Conservation (phyloP, 176 grass and related monocot genomes). For the Cocos nucifera region DNA sequence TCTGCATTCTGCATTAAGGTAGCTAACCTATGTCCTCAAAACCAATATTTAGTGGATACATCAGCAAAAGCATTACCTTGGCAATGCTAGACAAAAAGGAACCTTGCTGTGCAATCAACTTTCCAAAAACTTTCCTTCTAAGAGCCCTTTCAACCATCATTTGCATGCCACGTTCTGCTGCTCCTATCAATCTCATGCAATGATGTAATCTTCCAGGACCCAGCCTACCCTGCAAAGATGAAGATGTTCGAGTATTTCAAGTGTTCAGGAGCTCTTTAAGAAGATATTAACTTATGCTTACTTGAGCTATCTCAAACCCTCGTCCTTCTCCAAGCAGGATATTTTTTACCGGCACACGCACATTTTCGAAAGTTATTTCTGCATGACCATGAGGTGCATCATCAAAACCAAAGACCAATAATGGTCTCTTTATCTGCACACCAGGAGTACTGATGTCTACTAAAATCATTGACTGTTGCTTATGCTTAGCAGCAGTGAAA, state of each 20-base stretch:
- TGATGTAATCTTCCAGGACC: constrained; percentile 95
- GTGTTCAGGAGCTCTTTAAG: background rate
- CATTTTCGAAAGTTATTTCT: constrained; percentile 89
- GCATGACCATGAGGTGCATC: constrained; percentile 94
- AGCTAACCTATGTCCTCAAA: no score
- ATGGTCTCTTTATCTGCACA: constrained; percentile 73
- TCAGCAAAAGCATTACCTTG: constrained; percentile 32
- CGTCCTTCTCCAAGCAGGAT: constrained; percentile 85
- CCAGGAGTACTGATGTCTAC: constrained; percentile 73
- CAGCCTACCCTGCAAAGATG: constrained; percentile 67
- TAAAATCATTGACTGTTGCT: constrained; percentile 91
- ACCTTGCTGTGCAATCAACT: constrained; percentile 77
- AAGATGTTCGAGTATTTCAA: background rate
- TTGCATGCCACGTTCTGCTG: constrained; percentile 83
- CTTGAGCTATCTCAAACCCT: constrained; percentile 97
- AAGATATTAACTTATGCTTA: constrained; percentile 13
- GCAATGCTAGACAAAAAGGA: constrained; percentile 88
- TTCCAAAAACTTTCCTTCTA: constrained; percentile 65
- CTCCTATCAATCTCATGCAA: constrained; percentile 88
- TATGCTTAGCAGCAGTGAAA: constrained; percentile 79
- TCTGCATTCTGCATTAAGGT: no score
- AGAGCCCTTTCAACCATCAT: constrained; percentile 82
- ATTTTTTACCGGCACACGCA: constrained; percentile 59
- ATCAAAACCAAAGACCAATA: constrained; percentile 90
- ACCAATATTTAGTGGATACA: no score